Evolutionary conservation across 164 flowering plant species (phyloP).

Genomic region (Macadamia integrifolia): DNA sequence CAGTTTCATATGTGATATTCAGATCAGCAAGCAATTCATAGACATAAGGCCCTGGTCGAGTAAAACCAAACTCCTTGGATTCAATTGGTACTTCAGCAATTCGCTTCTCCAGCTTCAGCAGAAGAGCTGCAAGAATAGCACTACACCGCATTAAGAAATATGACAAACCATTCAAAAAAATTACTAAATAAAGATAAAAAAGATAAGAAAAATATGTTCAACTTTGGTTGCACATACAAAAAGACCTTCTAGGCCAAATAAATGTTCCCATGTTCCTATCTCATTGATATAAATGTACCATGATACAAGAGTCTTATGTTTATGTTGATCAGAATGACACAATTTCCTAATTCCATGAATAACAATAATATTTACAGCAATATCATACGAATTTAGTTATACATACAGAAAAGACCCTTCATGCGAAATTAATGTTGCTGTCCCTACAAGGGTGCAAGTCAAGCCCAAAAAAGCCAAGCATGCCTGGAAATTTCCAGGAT

Average conservation of each 20-base stretch:
- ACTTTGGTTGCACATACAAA: no score
- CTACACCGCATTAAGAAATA: neutral
- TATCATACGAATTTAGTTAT: neutral
- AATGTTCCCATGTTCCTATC: no score
- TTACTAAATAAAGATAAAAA: no score
- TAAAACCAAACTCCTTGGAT: conserved; percentile 83
- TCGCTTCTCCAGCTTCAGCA: conserved; percentile 82
- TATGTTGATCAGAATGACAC: no score
- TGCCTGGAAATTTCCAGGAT: no score
- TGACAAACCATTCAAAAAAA: neutral
- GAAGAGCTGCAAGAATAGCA: conserved; percentile 61
- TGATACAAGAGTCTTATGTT: no score
- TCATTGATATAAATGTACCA: no score
- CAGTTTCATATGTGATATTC: conserved; percentile 61
- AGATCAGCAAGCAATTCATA: conserved; percentile 78
- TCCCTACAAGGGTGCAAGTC: no score
- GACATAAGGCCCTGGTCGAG: conserved; percentile 89
- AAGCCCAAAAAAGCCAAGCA: no score
- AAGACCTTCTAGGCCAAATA: no score
- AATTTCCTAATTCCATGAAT: neutral
- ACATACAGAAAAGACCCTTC: neutral
- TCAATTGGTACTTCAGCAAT: conserved; percentile 72
- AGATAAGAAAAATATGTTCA: no score
- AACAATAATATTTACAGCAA: conserved; percentile 2
- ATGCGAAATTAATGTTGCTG: neutral